phyloP scores from a whole-genome alignment of 768 basidiomycete genomes.

The Pleurotus sapidus region DNA sequence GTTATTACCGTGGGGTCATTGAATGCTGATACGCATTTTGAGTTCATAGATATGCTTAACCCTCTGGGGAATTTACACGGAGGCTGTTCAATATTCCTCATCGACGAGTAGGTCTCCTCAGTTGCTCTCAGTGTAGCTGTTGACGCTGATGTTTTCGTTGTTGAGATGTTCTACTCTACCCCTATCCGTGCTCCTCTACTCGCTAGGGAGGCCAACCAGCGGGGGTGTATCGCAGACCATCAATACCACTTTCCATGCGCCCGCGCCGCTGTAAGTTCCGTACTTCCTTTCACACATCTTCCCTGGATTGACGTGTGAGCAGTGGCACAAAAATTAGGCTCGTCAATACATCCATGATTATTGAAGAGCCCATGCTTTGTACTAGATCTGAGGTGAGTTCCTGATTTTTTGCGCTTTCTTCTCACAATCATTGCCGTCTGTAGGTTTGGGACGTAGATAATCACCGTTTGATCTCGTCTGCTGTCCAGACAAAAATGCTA shows the following conservation, averaged over 20 bases:
- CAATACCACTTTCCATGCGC: conserved; percentile 7
- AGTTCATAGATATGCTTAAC: conserved; percentile 51
- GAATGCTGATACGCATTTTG: neutral
- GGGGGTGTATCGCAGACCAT: conserved; percentile 17
- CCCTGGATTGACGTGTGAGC: neutral
- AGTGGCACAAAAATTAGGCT: neutral
- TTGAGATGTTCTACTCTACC: conserved; percentile 50
- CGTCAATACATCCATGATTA: conserved; percentile 4
- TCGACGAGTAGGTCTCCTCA: conserved; percentile 43
- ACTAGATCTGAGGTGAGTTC: conserved; percentile 5
- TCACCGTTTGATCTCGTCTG: neutral
- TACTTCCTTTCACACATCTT: neutral
- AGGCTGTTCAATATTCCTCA: conserved; percentile 50
- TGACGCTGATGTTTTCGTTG: neutral
- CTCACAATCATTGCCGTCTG: too few species aligned
- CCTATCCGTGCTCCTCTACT: conserved; percentile 25
- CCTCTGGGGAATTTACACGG: conserved; percentile 46
- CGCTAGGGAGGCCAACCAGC: conserved; percentile 23
- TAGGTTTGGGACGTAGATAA: conserved; percentile 5
- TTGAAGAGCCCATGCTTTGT: conserved; percentile 5
- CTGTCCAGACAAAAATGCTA: conserved; percentile 7
- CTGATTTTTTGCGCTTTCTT: neutral
- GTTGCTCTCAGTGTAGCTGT: neutral
- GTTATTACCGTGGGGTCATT: too few species aligned
- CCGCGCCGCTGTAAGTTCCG: neutral